A percentile compares a stretch with the other conserved stretches of the same genome.
Evolutionary conservation across 139 green algal genomes (phyloP).

Genomic region (Auxenochlorella protothecoides): DNA sequence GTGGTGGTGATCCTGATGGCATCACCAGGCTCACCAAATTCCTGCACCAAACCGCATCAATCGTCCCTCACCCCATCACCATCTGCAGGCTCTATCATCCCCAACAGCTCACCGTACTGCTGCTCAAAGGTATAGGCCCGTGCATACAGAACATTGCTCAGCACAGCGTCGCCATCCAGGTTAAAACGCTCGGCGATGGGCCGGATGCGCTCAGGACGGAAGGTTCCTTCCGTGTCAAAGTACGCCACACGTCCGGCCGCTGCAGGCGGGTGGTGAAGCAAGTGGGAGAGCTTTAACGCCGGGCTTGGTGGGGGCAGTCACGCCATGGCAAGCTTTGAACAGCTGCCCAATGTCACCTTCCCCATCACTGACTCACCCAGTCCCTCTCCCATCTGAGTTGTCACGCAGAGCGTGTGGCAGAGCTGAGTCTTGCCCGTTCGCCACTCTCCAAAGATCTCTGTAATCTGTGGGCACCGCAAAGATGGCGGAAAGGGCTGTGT

Average conservation of each 20-base stretch:
- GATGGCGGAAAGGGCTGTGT: neutral
- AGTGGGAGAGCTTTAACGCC: too few relatives aligned
- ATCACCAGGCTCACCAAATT: neutral
- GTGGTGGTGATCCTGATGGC: neutral
- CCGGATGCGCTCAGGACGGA: conserved; percentile 70
- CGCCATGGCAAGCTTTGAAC: too few relatives aligned
- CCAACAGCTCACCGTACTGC: conserved; percentile 36
- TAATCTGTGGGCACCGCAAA: conserved; percentile 39
- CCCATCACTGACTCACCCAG: neutral
- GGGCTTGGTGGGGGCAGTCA: too few relatives aligned
- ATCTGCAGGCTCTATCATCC: too few relatives aligned
- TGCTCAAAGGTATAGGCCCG: conserved; percentile 74
- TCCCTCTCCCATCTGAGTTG: conserved; percentile 37
- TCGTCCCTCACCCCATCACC: too few relatives aligned
- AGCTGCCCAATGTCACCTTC: too few relatives aligned
- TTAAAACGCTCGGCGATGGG: conserved; percentile 75
- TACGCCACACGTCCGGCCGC: conserved; percentile 45
- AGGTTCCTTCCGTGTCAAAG: conserved; percentile 92
- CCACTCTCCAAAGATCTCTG: conserved; percentile 79
- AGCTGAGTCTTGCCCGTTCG: conserved; percentile 77
- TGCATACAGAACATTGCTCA: conserved; percentile 69
- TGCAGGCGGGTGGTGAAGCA: neutral
- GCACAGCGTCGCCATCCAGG: conserved; percentile 63
- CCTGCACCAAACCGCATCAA: too few relatives aligned
- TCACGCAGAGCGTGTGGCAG: conserved; percentile 77